These are phyloP conservation scores for Chenopodium formosanum DNA, from an alignment of 148 eudicot genomes.

Conservation along the genomic window DNA sequence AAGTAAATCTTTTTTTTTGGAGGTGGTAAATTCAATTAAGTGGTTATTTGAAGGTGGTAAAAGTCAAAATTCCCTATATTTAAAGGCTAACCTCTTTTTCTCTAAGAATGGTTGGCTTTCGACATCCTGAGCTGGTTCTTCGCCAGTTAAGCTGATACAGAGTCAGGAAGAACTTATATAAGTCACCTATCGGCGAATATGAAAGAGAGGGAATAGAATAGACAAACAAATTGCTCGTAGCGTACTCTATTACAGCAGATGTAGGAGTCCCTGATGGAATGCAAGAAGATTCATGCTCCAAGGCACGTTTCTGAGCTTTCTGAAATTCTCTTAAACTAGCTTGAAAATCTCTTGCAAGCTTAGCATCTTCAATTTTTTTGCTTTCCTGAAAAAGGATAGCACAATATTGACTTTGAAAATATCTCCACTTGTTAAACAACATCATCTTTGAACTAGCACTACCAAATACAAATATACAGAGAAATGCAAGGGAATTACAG, in stretches of 20 bases:
- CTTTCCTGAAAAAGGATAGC: constrained; percentile 36
- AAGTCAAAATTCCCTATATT: no score
- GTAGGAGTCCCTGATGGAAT: constrained; percentile 41
- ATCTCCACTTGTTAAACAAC: background rate
- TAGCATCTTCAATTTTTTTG: constrained; percentile 54
- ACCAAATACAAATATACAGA: no score
- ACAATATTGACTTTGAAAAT: background rate
- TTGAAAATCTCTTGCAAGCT: constrained; percentile 69
- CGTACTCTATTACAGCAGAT: constrained; percentile 35
- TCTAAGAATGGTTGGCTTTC: constrained; percentile 58
- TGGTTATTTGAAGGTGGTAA: no score
- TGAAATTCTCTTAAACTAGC: constrained; percentile 52
- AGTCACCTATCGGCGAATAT: background rate
- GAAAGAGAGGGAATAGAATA: background rate
- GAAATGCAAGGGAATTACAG: constrained; percentile 19
- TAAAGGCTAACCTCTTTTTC: constrained; percentile 44
- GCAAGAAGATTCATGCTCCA: constrained; percentile 56
- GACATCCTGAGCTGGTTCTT: constrained; percentile 36
- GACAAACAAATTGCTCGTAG: background rate
- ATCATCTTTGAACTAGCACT: no score
- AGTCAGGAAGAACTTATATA: constrained; percentile 2
- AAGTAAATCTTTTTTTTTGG: no score
- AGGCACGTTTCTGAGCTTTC: constrained; percentile 61
- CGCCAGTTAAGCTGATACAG: constrained; percentile 32
- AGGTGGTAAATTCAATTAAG: no score